Evolutionary conservation across 1,139 yeast genomes (phyloP), one percentile per base, ranked within the genome.

Genomic region (Kodamaea ohmeri): DNA sequence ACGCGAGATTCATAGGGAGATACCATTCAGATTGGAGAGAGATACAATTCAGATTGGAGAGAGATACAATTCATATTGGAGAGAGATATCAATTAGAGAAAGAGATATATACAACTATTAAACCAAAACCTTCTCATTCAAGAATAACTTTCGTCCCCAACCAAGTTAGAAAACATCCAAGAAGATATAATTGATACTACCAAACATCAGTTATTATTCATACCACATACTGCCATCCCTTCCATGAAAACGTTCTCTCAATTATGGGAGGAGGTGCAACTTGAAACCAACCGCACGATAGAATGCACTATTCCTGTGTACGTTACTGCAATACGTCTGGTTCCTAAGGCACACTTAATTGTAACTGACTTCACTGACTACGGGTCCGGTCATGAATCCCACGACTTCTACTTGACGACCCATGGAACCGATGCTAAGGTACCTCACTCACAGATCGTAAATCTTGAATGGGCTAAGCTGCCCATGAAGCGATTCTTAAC

Each of bases 341-440:
- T 14, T 3, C 24, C 14, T n/a, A 37, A 34, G 18, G 18, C 32
- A 14, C 22, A 21, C n/a, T 8, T 38, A 6, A 22, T 34, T 4
- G 37, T 27, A 4, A 19, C 41, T 1, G 41, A 38, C 26, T 38
- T 38, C 17, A 38, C 34, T 6, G 19, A 31, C 33, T 25, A 19
- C 13, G 14, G 33, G n/a, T 6, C 3, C 16, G 6, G 19, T 6
- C 25, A 4, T 13, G 15, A 4, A 5, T 6, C 28, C 4, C 16
- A 27, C 12, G 11, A 15, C 16, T 27, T 27, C 17, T 15, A 8
- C 19, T 27, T 27, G 16, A 27, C 20, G 4, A 27, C 30, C 4
- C 19, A 15, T 5, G 30, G 30, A 12, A 6, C 6, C 12, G 30
- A 14, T n/a, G 6, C 30, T 5, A 16, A 16, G n/a, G n/a, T 27